A percentile compares a stretch with the other conserved stretches of the same genome.
These are phyloP conservation scores for Castanea sativa DNA, from an alignment of 306 rosid genomes.

Conservation along the genomic window DNA sequence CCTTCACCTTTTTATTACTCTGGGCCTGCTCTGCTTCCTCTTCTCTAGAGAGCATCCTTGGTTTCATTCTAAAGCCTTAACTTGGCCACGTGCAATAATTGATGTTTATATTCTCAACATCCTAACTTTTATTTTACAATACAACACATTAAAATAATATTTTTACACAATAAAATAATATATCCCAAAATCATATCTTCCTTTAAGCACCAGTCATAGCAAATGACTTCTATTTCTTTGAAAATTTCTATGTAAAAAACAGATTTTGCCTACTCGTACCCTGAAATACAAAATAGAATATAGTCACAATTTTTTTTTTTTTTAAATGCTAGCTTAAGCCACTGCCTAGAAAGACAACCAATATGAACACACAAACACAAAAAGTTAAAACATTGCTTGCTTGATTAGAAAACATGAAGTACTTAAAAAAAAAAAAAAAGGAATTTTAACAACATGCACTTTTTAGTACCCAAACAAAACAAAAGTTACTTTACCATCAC, in stretches of 20 bases:
- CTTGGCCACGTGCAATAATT: no score
- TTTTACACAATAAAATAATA: no score
- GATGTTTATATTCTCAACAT: no score
- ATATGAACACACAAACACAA: background rate
- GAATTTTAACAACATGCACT: no score
- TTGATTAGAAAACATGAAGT: background rate
- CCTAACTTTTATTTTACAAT: no score
- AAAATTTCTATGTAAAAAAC: slow-evolving; percentile 35
- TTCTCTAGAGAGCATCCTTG: no score
- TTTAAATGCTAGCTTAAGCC: background rate
- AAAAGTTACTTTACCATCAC: background rate
- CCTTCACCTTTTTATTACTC: no score
- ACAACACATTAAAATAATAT: no score
- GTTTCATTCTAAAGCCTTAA: no score
- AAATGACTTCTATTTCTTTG: slow-evolving; percentile 31
- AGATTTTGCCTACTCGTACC: slow-evolving; percentile 47
- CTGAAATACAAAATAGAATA: slow-evolving; percentile 30
- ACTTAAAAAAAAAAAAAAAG: no score
- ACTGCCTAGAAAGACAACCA: background rate
- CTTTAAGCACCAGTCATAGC: slow-evolving; percentile 21
- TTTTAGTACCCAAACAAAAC: background rate
- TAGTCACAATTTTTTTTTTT: background rate
- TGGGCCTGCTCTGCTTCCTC: no score
- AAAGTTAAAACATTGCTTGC: background rate
- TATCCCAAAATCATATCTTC: no score